These are phyloP conservation scores for Lecanicillium sp. DNA, from an alignment of 2,329 filamentous ascomycete species.

Conservation along the genomic window DNA sequence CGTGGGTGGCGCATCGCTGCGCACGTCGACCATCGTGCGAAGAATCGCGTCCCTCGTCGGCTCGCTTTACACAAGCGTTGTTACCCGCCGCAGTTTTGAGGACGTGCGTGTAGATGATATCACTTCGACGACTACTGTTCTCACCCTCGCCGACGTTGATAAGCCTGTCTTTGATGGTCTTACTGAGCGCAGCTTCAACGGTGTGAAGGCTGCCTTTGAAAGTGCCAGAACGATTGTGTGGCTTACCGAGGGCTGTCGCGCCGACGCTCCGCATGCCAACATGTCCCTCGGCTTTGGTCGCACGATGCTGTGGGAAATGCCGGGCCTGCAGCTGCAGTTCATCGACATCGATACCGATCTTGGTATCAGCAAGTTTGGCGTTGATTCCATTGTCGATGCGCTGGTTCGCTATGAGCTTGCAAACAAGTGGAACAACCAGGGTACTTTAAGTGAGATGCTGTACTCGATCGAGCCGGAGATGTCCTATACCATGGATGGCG, in stretches of 20 bases:
- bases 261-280: not conserved
- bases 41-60: too few species aligned
- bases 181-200: not conserved
- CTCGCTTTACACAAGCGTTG: too few species aligned
- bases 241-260: not conserved
- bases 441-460: too few species aligned
- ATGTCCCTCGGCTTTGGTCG: not conserved
- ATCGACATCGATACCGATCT: not conserved
- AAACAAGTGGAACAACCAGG: not conserved
- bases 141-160: not conserved
- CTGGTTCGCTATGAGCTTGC: too few species aligned
- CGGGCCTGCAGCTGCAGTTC: not conserved
- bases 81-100: too few species aligned
- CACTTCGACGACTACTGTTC: too few species aligned
- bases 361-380: not conserved
- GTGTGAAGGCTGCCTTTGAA: not conserved
- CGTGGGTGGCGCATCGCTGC: too few species aligned
- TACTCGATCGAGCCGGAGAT: not conserved
- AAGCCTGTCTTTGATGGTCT: not conserved
- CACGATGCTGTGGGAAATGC: not conserved
- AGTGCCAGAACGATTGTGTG: not conserved
- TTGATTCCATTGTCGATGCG: too few species aligned
- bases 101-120: too few species aligned
- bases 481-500: not conserved
- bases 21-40: too few species aligned